Conservation (phyloP, 2,329 filamentous ascomycete species). For the Dendrostoma leiphaemia region DNA sequence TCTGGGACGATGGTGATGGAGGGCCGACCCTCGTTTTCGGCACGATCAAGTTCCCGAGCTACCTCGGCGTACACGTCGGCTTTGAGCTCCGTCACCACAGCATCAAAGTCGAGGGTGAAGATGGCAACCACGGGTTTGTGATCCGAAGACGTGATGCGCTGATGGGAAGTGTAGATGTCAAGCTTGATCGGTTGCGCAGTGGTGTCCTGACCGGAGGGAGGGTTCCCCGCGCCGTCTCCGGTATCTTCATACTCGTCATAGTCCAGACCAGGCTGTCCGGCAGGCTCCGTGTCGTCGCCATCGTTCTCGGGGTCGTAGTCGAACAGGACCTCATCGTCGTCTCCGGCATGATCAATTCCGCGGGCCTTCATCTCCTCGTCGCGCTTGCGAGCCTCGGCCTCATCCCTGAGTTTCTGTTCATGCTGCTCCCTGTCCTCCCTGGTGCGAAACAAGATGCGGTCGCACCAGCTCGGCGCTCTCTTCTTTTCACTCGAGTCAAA, state of each 20-base stretch:
- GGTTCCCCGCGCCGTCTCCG: conserved; percentile 41
- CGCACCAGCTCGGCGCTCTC: conserved; percentile 92
- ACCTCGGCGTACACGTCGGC: conserved; percentile 83
- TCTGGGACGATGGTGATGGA: conserved; percentile 82
- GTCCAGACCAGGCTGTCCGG: conserved; percentile 47
- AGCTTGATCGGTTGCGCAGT: conserved; percentile 53
- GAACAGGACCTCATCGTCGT: conserved; percentile 82
- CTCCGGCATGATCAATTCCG: conserved; percentile 69
- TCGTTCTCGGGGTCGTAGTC: conserved; percentile 87
- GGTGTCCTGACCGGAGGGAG: conserved; percentile 57
- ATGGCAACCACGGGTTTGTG: conserved; percentile 88
- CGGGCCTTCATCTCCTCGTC: conserved; percentile 84
- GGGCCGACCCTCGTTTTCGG: conserved; percentile 87
- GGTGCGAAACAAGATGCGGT: conserved; percentile 85
- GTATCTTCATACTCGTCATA: conserved; percentile 59
- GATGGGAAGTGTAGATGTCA: conserved; percentile 79
- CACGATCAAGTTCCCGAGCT: conserved; percentile 81
- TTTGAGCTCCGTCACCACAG: conserved; percentile 81
- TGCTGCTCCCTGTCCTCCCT: conserved; percentile 66
- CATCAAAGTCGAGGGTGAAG: conserved; percentile 83
- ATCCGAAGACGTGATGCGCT: conserved; percentile 86
- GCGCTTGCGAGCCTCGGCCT: conserved; percentile 64
- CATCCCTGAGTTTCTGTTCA: conserved; percentile 61
- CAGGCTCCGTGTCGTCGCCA: conserved; percentile 40
- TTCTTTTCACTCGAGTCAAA: conserved; percentile 97